phyloP scores from a whole-genome alignment of 495 filamentous ascomycete species.

The Cenococcum geophilum region DNA sequence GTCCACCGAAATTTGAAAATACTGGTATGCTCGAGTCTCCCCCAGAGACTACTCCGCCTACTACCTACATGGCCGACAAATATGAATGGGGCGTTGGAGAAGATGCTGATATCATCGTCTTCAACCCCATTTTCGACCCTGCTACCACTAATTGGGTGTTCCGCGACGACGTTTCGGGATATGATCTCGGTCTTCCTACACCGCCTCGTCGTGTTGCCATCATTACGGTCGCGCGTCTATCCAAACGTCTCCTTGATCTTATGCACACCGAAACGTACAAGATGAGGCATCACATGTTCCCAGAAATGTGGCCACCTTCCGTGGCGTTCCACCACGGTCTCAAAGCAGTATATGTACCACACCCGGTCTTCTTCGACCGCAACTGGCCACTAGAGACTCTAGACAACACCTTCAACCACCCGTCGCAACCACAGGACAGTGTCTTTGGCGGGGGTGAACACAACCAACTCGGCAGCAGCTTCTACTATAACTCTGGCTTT shows the following conservation, averaged over 20 bases:
- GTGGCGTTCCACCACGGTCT: slow-evolving; percentile 40
- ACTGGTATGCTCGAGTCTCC: slow-evolving; percentile 36
- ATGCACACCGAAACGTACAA: slow-evolving; percentile 40
- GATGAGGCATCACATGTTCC: slow-evolving; percentile 40
- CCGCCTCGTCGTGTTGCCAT: slow-evolving; percentile 41
- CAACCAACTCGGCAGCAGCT: slow-evolving; percentile 45
- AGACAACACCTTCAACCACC: slow-evolving; percentile 43
- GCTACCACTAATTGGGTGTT: slow-evolving; percentile 41
- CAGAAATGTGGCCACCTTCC: slow-evolving; percentile 41
- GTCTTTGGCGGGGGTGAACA: slow-evolving; percentile 48
- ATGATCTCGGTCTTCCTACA: slow-evolving; percentile 35
- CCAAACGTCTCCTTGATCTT: slow-evolving; percentile 35
- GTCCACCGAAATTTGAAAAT: slow-evolving; percentile 37
- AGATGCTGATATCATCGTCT: slow-evolving; percentile 51
- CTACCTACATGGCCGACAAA: slow-evolving; percentile 41
- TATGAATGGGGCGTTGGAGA: slow-evolving; percentile 57
- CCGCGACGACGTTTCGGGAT: slow-evolving; percentile 41
- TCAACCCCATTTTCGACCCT: slow-evolving; percentile 47
- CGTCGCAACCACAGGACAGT: slow-evolving; percentile 36
- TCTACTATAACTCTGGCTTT: slow-evolving; percentile 48
- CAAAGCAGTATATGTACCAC: slow-evolving; percentile 44
- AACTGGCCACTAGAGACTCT: slow-evolving; percentile 44
- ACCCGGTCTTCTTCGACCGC: slow-evolving; percentile 46
- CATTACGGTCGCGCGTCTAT: slow-evolving; percentile 41
- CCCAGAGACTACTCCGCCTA: slow-evolving; percentile 44